These are phyloP conservation scores for Fraxinus velutina DNA, from an alignment of 305 asterid genomes.

Conservation along the genomic window DNA sequence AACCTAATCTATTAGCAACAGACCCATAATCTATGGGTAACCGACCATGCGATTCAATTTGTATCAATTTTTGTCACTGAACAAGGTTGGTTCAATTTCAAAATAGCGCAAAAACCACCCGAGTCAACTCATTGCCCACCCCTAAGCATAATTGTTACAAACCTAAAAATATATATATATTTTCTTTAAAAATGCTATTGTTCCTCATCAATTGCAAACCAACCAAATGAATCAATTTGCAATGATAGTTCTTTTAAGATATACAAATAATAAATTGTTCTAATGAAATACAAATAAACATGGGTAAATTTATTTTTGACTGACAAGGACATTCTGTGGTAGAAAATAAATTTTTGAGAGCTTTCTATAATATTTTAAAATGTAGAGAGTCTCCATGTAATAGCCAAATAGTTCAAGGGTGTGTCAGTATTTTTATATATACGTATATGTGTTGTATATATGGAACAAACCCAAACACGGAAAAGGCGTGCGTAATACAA, in stretches of 20 bases:
- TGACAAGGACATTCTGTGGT: not conserved
- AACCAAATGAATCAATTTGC: not conserved
- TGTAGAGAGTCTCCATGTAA: not conserved
- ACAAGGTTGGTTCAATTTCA: not conserved
- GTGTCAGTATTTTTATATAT: not conserved
- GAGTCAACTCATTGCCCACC: not conserved
- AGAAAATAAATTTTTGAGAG: not conserved
- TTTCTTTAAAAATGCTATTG: too few relatives aligned
- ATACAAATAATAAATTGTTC: not conserved
- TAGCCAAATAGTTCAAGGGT: not conserved
- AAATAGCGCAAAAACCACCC: too few relatives aligned
- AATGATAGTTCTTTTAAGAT: not conserved
- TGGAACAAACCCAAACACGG: not conserved
- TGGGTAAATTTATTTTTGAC: not conserved
- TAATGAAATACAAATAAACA: not conserved
- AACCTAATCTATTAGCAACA: not conserved
- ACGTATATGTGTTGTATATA: not conserved
- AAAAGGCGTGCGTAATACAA: not conserved
- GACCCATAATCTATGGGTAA: not conserved
- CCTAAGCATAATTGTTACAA: too few relatives aligned
- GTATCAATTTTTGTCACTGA: too few relatives aligned
- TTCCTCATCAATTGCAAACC: not conserved
- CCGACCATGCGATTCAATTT: not conserved
- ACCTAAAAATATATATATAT: too few relatives aligned
- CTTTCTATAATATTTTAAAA: not conserved